Conservation (phyloP, 2,329 filamentous ascomycete genomes). For the Septoria linicola region DNA sequence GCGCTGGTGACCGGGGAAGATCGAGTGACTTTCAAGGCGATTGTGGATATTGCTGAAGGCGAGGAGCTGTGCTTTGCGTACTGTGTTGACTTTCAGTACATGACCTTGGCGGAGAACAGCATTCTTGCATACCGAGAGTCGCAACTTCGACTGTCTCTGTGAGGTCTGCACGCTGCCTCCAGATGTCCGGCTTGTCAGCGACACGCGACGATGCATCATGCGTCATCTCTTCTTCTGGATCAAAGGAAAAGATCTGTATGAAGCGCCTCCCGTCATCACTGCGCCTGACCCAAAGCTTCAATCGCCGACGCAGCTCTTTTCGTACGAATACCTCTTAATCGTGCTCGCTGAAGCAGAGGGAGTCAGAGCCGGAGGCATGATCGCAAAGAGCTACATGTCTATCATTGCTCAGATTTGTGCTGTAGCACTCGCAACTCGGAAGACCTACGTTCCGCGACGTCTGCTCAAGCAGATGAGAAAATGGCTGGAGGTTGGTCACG, state of each 20-base stretch:
- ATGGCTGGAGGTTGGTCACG: background rate
- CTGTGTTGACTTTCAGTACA: background rate
- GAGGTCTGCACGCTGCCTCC: background rate
- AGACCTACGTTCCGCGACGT: background rate
- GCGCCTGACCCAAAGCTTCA: background rate
- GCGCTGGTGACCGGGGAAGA: background rate
- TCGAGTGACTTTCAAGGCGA: background rate
- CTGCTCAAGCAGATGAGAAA: background rate
- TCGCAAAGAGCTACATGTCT: background rate
- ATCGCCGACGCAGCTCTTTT: background rate
- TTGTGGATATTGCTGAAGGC: conserved; percentile 1
- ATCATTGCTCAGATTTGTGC: background rate
- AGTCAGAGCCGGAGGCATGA: background rate
- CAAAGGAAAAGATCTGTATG: background rate
- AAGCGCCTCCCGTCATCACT: background rate
- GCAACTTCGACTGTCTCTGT: conserved; percentile 7
- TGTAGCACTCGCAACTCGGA: background rate
- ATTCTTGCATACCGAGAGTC: background rate
- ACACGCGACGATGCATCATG: conserved; percentile 10
- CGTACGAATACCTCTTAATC: background rate
- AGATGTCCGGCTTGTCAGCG: background rate
- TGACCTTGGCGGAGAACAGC: background rate
- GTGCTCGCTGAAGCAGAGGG: background rate
- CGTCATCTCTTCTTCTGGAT: conserved; percentile 1
- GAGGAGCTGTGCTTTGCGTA: background rate